Percentiles rank a stretch among this genome's conserved stretches.
Evolutionary conservation across 2,329 filamentous ascomycete genomes (phyloP).

Genomic region (Colletotrichum lupini): DNA sequence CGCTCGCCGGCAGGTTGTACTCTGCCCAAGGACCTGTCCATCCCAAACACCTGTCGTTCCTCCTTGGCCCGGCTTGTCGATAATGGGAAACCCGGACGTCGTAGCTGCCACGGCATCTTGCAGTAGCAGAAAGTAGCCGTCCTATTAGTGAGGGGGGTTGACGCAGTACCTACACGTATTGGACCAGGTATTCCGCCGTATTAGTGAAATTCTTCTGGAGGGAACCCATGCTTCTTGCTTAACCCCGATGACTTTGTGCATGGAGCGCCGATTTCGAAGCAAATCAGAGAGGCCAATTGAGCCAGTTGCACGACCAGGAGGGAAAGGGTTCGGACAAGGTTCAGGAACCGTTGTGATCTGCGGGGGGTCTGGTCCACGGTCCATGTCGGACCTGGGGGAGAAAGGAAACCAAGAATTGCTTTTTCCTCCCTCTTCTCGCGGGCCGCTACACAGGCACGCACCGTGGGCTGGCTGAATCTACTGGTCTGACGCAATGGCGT

Average conservation of each 20-base stretch:
- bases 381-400: background rate
- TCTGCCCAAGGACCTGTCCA: background rate
- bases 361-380: conserved; percentile 7
- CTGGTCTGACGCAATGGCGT: conserved; percentile 28
- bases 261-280: conserved; percentile 10
- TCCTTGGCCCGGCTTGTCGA: conserved; percentile 20
- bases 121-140: background rate
- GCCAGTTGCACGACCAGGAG: conserved; percentile 4
- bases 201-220: conserved; percentile 2
- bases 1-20: conserved; percentile 13
- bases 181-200: background rate
- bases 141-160: background rate
- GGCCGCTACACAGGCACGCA: background rate
- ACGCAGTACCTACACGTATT: background rate
- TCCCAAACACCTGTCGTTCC: background rate
- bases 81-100: conserved; percentile 25
- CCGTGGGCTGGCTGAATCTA: background rate
- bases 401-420: background rate
- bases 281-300: background rate
- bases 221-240: conserved; percentile 16
- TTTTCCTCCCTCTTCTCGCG: background rate
- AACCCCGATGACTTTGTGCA: conserved; percentile 5
- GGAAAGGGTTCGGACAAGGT: conserved; percentile 29
- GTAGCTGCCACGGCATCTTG: conserved; percentile 25
- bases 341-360: conserved; percentile 30